Conservation (phyloP, 345 rosid species). For the Populus ilicifolia region DNA sequence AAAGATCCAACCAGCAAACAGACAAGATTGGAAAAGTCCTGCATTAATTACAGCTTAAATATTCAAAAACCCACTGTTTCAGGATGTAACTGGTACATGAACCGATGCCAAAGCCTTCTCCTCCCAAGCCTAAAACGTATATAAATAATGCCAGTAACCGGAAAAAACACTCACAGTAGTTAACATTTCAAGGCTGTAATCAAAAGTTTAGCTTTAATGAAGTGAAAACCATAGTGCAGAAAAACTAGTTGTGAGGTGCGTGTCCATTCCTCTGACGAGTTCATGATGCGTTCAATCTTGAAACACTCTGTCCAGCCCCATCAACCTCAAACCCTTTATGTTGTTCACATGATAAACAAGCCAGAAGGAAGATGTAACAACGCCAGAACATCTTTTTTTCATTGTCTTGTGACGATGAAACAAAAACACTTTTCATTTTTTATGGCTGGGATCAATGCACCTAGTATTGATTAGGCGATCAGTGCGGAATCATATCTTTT, state of each 20-base stretch:
- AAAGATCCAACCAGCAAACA: too few relatives aligned
- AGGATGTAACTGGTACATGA: slow-evolving; percentile 31
- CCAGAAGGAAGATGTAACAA: background rate
- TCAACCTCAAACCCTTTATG: background rate
- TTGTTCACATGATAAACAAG: background rate
- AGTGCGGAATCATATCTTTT: background rate
- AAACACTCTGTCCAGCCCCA: background rate
- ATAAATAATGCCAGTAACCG: too few relatives aligned
- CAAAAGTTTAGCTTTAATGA: too few relatives aligned
- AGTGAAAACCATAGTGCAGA: background rate
- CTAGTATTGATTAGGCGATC: background rate
- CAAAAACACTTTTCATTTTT: background rate
- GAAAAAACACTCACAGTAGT: too few relatives aligned
- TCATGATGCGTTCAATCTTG: background rate
- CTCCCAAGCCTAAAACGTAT: too few relatives aligned
- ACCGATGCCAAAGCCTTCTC: background rate
- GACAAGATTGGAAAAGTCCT: too few relatives aligned
- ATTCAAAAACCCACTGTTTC: too few relatives aligned
- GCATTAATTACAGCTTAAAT: too few relatives aligned
- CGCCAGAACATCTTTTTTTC: background rate
- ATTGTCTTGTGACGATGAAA: slow-evolving; percentile 2
- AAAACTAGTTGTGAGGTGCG: background rate
- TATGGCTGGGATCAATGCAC: slow-evolving; percentile 26
- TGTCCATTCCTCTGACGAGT: background rate
- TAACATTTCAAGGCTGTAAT: too few relatives aligned